Percentiles rank a stretch among this genome's conserved stretches.
phyloP scores from a whole-genome alignment of 352 stramenopile species.

The Phytophthora capsici region DNA sequence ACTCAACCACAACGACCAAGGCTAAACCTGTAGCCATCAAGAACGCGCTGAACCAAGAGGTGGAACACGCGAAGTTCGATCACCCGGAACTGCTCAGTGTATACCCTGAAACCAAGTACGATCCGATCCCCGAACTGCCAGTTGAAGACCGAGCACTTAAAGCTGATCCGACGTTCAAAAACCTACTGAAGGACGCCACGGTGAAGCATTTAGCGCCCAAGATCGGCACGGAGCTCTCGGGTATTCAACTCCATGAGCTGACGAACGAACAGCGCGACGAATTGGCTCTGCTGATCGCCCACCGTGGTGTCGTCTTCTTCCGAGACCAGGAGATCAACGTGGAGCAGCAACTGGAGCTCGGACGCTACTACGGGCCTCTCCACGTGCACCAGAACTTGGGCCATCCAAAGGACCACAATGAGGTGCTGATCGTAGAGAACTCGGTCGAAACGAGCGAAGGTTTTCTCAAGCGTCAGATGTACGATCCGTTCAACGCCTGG shows the following conservation, averaged over 20 bases:
- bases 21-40: conserved; percentile 12
- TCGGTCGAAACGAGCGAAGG: conserved; percentile 11
- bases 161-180: conserved; percentile 45
- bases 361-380: conserved; percentile 17
- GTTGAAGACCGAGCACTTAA: conserved; percentile 39
- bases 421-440: conserved; percentile 20
- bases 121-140: conserved; percentile 36
- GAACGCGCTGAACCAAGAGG: conserved; percentile 20
- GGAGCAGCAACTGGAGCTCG: conserved; percentile 16
- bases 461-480: conserved; percentile 27
- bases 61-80: conserved; percentile 25
- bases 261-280: conserved; percentile 15
- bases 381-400: conserved; percentile 26
- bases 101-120: conserved; percentile 34
- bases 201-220: conserved; percentile 18
- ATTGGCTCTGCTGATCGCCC: conserved; percentile 11
- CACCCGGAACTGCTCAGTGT: conserved; percentile 34
- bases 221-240: conserved; percentile 14
- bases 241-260: conserved; percentile 16
- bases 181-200: conserved; percentile 23
- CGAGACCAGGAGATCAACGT: conserved; percentile 20
- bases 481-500: conserved; percentile 41
- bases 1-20: conserved; percentile 1
- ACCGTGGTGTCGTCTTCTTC: conserved; percentile 23
- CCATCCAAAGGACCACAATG: conserved; percentile 7